These are phyloP conservation scores for Talaromyces sp. DNA, from an alignment of 2,329 filamentous ascomycete species.

Conservation along the genomic window DNA sequence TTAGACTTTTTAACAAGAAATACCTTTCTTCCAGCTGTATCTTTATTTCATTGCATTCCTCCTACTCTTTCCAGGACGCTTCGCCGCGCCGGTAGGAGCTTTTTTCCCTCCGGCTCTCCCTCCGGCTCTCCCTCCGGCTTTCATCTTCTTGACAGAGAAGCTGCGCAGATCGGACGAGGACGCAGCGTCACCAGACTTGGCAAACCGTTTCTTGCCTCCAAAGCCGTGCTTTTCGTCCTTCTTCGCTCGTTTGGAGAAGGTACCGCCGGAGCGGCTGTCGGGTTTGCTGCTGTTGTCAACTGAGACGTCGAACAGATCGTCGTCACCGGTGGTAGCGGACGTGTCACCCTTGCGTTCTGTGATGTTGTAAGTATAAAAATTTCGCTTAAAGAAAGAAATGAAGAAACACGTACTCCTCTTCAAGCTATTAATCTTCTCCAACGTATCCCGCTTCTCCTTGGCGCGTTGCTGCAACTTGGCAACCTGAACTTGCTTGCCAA, in stretches of 20 bases:
- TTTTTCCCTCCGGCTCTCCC: conserved; percentile 28
- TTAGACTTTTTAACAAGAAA: not conserved
- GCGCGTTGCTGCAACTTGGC: conserved; percentile 92
- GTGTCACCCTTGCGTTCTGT: conserved; percentile 72
- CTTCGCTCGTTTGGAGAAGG: conserved; percentile 72
- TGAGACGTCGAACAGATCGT: conserved; percentile 86
- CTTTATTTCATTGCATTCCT: conserved; percentile 29
- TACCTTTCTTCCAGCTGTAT: not conserved
- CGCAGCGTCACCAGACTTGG: conserved; percentile 83
- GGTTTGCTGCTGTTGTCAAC: conserved; percentile 66
- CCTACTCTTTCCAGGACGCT: conserved; percentile 50
- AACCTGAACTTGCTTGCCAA: conserved; percentile 96
- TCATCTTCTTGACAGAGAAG: conserved; percentile 85
- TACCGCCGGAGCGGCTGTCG: conserved; percentile 38
- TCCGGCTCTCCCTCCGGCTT: conserved; percentile 48
- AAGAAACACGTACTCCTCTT: conserved; percentile 78
- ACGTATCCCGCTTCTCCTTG: conserved; percentile 84
- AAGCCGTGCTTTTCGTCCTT: conserved; percentile 94
- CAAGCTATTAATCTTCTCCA: conserved; percentile 91
- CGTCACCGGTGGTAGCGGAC: conserved; percentile 65
- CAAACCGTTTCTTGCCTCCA: conserved; percentile 88
- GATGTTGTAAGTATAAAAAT: conserved; percentile 1
- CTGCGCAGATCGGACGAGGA: conserved; percentile 76
- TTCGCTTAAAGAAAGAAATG: not conserved
- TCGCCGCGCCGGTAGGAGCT: conserved; percentile 27